Evolutionary conservation across 2,329 filamentous ascomycete species (phyloP), one percentile per base, ranked within the genome.

Genomic region (Ceratocystis destructans): DNA sequence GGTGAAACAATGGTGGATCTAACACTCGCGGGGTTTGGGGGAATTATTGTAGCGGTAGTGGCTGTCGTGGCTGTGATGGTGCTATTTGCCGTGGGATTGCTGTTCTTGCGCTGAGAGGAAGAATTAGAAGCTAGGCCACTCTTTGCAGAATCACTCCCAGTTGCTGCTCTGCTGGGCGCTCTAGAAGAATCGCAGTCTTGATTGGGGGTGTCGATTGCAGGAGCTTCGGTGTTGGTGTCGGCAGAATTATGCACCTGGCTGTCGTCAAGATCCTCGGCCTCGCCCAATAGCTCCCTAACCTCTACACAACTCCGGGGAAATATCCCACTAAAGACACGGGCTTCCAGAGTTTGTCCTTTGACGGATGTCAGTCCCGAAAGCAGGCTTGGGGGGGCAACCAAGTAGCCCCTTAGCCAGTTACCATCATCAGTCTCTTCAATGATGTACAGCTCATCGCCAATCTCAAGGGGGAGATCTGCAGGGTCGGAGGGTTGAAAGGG

Each of bases 381-480:
- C 74, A 99, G 79, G 71, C 91, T 96, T 22, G 94, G 94, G 64
- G 94, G 93, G 69, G 94, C 91, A 71, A 99, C 88, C 68, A 99
- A 82, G 76, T 99, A 99, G 68, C 94, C 94, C 65, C 94, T 87
- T 76, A 93, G 88, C 95, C 94, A 99, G 74, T 90, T 84, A 72
- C 88, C 89, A 77, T 96, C 85, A 25, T 90, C 88, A 48, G 93
- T 95, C 77, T 97, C 90, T 77, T 97, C 93, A 74, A 99, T 96
- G 71, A 99, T 95, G 78, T 99, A 99, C 70, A 99, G 81, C 77
- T 99, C 94, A 82, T 99, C 94, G 75, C 94, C 94, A 70, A 99
- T 90, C 77, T 99, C 92, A 74, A 99, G 87, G 8, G 95, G 94
- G 22, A 99, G 86, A 77, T 99, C 94, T 75, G 91, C 89, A 65